These are phyloP conservation scores for Hypoxylon intermedium DNA, from an alignment of 495 filamentous ascomycete species.

Conservation along the genomic window DNA sequence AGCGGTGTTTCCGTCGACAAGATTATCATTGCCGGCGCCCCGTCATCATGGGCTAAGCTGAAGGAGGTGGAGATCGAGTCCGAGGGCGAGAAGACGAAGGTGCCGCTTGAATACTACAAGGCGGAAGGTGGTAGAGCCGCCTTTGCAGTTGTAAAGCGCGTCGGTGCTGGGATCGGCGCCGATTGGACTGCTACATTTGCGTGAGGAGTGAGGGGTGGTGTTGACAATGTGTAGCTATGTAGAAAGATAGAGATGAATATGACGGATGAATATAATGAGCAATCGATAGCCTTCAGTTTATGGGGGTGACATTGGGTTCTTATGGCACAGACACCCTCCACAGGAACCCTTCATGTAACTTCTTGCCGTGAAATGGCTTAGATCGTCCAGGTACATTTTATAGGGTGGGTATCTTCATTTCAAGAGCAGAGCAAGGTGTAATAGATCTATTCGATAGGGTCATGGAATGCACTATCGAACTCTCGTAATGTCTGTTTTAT, in stretches of 20 bases:
- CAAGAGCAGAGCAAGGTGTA: no score
- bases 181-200: slow-evolving; percentile 77
- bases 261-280: neutral
- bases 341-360: no score
- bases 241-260: slow-evolving; percentile 21
- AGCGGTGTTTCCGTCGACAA: slow-evolving; percentile 77
- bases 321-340: no score
- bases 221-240: neutral
- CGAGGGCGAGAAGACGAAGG: slow-evolving; percentile 68
- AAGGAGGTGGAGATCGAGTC: slow-evolving; percentile 70
- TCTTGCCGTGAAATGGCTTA: no score
- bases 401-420: no score
- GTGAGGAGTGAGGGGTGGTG: slow-evolving; percentile 15
- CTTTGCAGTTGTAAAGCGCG: slow-evolving; percentile 83
- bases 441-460: no score
- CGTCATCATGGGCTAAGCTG: slow-evolving; percentile 72
- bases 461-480: no score
- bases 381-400: no score
- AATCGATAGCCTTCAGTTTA: no score
- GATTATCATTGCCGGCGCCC: slow-evolving; percentile 81
- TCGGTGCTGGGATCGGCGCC: slow-evolving; percentile 75
- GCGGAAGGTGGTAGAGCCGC: slow-evolving; percentile 68
- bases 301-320: no score
- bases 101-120: slow-evolving; percentile 66
- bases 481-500: no score